Percentiles rank a stretch among this genome's conserved stretches.
These are phyloP conservation scores for Candida alai DNA, from an alignment of 805 yeast species.

Conservation along the genomic window DNA sequence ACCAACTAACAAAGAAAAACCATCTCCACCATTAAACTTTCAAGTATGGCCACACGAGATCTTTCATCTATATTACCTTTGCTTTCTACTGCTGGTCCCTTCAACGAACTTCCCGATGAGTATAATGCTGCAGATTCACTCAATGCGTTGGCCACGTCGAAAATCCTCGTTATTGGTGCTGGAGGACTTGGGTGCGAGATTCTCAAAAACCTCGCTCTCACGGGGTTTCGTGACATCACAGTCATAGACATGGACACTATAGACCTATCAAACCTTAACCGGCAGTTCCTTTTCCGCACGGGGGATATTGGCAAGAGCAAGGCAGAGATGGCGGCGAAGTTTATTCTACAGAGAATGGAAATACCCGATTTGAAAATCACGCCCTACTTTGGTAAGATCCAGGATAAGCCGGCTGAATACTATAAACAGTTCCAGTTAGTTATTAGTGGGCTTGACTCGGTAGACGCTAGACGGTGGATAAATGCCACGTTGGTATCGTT, in stretches of 20 bases:
- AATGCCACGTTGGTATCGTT: constrained; percentile 63
- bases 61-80: constrained; percentile 17
- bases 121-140: constrained; percentile 22
- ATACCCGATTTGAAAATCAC: constrained; percentile 38
- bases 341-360: constrained; percentile 45
- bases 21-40: neutral
- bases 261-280: constrained; percentile 69
- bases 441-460: constrained; percentile 83
- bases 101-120: constrained; percentile 35
- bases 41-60: constrained; percentile 15
- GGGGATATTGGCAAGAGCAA: constrained; percentile 63
- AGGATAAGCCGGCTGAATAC: constrained; percentile 54
- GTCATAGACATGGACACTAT: constrained; percentile 83
- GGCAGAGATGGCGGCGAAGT: constrained; percentile 61
- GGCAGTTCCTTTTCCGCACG: constrained; percentile 67
- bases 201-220: constrained; percentile 62
- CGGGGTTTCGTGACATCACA: constrained; percentile 64
- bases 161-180: constrained; percentile 59
- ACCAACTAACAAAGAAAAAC: neutral
- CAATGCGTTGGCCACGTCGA: constrained; percentile 18
- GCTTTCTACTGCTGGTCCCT: constrained; percentile 32
- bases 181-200: constrained; percentile 86
- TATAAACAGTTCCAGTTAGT: constrained; percentile 68
- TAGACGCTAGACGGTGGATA: constrained; percentile 90
- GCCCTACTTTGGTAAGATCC: constrained; percentile 62